Percentiles rank a stretch among this genome's conserved stretches.
Conservation (phyloP, 768 basidiomycete species). For the Butyriboletus loyo region DNA sequence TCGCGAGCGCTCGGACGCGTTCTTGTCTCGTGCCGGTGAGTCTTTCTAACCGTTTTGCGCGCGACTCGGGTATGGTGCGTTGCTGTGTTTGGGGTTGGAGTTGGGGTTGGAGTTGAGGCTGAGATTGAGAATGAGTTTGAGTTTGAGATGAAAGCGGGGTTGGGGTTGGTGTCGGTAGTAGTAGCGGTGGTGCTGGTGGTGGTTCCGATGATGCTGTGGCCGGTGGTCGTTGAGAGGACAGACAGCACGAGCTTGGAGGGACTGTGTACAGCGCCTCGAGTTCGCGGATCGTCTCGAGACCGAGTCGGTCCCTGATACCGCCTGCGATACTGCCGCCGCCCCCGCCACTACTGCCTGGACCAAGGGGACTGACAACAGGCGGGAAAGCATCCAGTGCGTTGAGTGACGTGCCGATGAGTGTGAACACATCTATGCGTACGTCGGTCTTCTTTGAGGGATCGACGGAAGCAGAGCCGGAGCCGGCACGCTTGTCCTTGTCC, state of each 20-base stretch:
- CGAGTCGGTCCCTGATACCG: conserved; percentile 21
- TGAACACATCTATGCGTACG: conserved; percentile 19
- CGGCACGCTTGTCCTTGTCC: not conserved
- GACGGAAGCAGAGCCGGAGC: not conserved
- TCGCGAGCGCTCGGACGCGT: conserved; percentile 24
- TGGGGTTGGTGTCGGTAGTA: not conserved
- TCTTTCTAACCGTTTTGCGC: conserved; percentile 3
- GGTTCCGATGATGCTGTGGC: not conserved
- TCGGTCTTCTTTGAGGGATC: conserved; percentile 6
- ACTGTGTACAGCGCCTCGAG: conserved; percentile 21
- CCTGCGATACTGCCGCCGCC: not conserved
- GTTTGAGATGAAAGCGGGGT: not conserved
- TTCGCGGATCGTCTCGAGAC: conserved; percentile 28
- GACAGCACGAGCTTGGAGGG: not conserved
- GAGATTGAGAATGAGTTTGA: not conserved
- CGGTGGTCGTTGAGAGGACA: not conserved
- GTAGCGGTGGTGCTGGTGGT: not conserved
- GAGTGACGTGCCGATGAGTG: conserved; percentile 23
- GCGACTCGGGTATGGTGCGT: not conserved
- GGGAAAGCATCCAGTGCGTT: conserved; percentile 17
- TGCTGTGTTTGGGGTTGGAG: not conserved
- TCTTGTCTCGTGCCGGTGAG: conserved; percentile 14
- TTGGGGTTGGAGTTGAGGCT: not conserved
- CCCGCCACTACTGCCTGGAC: not conserved
- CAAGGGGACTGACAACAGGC: not conserved